Evolutionary conservation across 805 yeast genomes (phyloP).

Genomic region (Suhomyces sp.): DNA sequence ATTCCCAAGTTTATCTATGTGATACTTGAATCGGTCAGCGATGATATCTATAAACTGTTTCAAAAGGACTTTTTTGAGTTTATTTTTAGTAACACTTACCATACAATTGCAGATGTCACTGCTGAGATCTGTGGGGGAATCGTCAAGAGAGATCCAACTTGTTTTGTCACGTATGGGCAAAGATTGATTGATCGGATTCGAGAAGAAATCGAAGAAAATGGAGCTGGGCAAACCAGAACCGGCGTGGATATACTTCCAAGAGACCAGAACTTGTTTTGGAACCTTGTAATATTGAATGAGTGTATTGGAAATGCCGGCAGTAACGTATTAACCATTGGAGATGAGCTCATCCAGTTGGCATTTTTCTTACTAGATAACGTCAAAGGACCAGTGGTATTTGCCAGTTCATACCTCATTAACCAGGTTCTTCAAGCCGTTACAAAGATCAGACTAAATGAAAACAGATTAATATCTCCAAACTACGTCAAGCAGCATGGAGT

Average conservation of each 20-base stretch:
- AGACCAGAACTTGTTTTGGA: conserved; percentile 74
- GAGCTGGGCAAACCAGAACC: conserved; percentile 74
- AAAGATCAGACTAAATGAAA: conserved; percentile 55
- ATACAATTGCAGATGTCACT: conserved; percentile 60
- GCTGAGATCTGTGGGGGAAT: conserved; percentile 73
- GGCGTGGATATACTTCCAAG: conserved; percentile 67
- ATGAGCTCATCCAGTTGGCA: conserved; percentile 48
- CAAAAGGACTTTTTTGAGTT: conserved; percentile 52
- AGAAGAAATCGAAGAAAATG: conserved; percentile 69
- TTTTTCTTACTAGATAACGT: conserved; percentile 44
- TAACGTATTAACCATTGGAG: conserved; percentile 40
- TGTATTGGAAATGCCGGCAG: conserved; percentile 65
- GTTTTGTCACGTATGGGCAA: conserved; percentile 42
- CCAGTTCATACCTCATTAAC: conserved; percentile 61
- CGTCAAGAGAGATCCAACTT: conserved; percentile 58
- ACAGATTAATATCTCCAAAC: conserved; percentile 49
- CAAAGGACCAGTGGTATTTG: conserved; percentile 63
- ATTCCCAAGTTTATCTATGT: conserved; percentile 37
- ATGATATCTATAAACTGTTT: conserved; percentile 47
- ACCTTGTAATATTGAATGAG: conserved; percentile 66
- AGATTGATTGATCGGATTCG: conserved; percentile 51
- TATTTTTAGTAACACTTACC: conserved; percentile 55
- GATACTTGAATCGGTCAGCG: conserved; percentile 56
- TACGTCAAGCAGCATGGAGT: conserved; percentile 37
- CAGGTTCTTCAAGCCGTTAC: conserved; percentile 64